These are phyloP conservation scores for Axilococcus clingmanii DNA, from an alignment of 139 green algal species.

Conservation along the genomic window DNA sequence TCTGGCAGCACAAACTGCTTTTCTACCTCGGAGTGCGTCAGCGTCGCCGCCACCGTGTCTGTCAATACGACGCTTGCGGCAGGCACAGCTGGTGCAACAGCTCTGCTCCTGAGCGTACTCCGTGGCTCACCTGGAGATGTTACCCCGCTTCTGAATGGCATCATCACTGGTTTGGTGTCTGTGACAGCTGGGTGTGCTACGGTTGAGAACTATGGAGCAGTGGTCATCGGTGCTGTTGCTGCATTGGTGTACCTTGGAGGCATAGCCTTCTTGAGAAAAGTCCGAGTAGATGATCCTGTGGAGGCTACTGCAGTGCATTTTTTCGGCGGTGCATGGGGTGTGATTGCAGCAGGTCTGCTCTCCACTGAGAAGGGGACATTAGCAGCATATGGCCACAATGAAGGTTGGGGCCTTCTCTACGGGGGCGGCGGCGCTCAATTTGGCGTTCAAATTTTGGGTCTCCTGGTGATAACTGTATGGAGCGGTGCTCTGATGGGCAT, in stretches of 20 bases:
- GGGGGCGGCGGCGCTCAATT: constrained; percentile 20
- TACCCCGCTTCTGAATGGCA: constrained; percentile 35
- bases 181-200: constrained; percentile 43
- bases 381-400: constrained; percentile 2
- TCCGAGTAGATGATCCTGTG: constrained; percentile 63
- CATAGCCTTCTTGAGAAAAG: constrained; percentile 23
- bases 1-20: constrained; percentile 39
- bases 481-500: neutral
- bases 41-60: constrained; percentile 30
- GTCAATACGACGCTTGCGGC: constrained; percentile 63
- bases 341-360: constrained; percentile 19
- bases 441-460: constrained; percentile 22
- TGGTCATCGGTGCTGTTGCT: constrained; percentile 37
- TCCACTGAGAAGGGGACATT: constrained; percentile 3
- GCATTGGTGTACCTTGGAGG: constrained; percentile 22
- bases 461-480: constrained; percentile 10
- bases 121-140: constrained; percentile 23
- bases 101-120: constrained; percentile 34
- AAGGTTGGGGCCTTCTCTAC: constrained; percentile 17
- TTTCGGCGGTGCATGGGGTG: constrained; percentile 41
- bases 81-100: constrained; percentile 39
- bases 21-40: constrained; percentile 15
- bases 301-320: constrained; percentile 46
- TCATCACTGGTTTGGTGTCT: constrained; percentile 41
- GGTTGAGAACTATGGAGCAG: constrained; percentile 34